phyloP scores from a whole-genome alignment of 1,139 yeast species.

The Candida mesenterica region DNA sequence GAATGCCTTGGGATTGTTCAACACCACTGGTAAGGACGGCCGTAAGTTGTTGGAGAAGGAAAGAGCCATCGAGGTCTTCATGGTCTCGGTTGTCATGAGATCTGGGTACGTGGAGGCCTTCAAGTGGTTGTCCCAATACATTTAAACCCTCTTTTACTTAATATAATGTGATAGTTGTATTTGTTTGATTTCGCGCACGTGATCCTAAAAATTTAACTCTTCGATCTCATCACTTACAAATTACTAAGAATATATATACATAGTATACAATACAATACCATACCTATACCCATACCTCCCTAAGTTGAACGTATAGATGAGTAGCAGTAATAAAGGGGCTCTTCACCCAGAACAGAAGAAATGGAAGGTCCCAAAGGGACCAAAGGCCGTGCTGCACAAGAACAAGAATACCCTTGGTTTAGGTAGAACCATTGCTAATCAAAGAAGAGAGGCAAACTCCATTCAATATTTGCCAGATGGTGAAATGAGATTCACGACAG shows the following conservation, averaged over 20 bases:
- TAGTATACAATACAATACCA: too few species aligned
- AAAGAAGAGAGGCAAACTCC: constrained; percentile 65
- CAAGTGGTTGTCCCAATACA: constrained; percentile 94
- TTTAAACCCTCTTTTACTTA: constrained; percentile 35
- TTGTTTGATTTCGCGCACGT: background rate
- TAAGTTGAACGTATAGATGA: constrained; percentile 2
- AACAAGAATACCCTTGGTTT: constrained; percentile 82
- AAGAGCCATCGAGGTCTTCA: constrained; percentile 93
- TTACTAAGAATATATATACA: background rate
- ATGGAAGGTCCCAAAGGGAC: constrained; percentile 79
- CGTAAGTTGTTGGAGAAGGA: constrained; percentile 69
- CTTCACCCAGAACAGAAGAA: constrained; percentile 50
- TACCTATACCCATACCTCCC: too few species aligned
- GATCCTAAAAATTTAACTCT: background rate
- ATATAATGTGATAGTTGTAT: background rate
- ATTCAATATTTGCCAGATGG: constrained; percentile 79
- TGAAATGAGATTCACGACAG: constrained; percentile 80
- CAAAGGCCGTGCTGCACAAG: constrained; percentile 82
- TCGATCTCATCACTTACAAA: background rate
- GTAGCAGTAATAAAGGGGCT: constrained; percentile 35
- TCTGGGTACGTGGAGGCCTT: constrained; percentile 95
- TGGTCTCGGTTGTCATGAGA: constrained; percentile 98
- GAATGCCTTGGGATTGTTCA: constrained; percentile 81
- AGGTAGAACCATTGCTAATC: constrained; percentile 81
- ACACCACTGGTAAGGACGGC: constrained; percentile 77